A percentile compares a stretch with the other conserved stretches of the same genome.
These are phyloP conservation scores for Clonostachys sp. DNA, from an alignment of 2,329 filamentous ascomycete species.

Conservation along the genomic window DNA sequence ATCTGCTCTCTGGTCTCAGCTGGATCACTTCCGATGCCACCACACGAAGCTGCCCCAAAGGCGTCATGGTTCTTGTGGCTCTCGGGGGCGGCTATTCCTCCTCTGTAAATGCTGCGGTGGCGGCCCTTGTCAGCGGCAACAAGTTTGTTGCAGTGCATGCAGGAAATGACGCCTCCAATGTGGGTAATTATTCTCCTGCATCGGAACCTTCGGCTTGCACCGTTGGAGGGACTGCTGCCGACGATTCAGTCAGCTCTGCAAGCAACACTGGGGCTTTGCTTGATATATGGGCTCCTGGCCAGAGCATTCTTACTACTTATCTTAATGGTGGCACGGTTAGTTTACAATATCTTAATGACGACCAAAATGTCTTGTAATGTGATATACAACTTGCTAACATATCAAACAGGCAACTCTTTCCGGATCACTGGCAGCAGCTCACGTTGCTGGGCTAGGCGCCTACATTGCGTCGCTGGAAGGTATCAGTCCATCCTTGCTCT, in stretches of 20 bases:
- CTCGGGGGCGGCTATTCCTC: conserved; percentile 37
- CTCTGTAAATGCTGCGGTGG: conserved; percentile 43
- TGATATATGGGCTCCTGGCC: conserved; percentile 45
- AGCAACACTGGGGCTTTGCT: conserved; percentile 45
- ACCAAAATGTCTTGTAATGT: too few species aligned
- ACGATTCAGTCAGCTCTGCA: conserved; percentile 35
- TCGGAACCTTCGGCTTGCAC: conserved; percentile 44
- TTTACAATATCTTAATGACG: too few species aligned
- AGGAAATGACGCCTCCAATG: conserved; percentile 44
- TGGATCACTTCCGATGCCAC: conserved; percentile 29
- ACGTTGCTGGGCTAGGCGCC: too few species aligned
- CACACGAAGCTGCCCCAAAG: conserved; percentile 26
- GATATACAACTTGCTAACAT: too few species aligned
- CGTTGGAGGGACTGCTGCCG: conserved; percentile 37
- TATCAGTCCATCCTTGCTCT: too few species aligned
- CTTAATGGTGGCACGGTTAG: conserved; percentile 26
- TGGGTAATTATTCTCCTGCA: conserved; percentile 39
- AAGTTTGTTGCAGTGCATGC: conserved; percentile 48
- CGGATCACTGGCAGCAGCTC: too few species aligned
- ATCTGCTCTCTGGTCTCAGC: conserved; percentile 37
- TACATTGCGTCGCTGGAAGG: too few species aligned
- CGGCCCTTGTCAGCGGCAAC: conserved; percentile 35
- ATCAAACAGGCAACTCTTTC: too few species aligned
- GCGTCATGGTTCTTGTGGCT: conserved; percentile 50
- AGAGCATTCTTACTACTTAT: conserved; percentile 37